Evolutionary conservation across 176 grass and related monocot species (phyloP).

Genomic region (Elaeis guineensis): DNA sequence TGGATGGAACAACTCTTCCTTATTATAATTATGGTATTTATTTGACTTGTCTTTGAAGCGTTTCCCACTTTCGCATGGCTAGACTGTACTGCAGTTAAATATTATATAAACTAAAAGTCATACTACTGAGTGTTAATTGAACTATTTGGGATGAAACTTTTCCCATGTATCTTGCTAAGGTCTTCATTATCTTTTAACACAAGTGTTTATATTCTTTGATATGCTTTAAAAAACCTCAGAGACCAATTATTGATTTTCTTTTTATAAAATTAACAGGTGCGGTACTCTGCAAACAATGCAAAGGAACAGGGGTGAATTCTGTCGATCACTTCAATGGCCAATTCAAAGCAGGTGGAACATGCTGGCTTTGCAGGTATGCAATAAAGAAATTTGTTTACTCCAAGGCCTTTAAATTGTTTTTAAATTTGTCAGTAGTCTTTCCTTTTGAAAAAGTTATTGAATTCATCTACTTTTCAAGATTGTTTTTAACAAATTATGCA

Average conservation of each 20-base stretch:
- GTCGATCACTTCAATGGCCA: constrained; percentile 78
- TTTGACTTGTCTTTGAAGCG: too few species aligned
- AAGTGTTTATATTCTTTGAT: not conserved
- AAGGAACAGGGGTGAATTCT: constrained; percentile 67
- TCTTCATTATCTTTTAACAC: not conserved
- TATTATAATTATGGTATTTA: too few species aligned
- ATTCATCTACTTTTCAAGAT: too few species aligned
- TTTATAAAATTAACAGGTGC: constrained; percentile 44
- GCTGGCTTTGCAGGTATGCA: constrained; percentile 95
- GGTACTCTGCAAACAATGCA: constrained; percentile 51
- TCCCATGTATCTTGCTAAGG: too few species aligned
- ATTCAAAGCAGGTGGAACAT: constrained; percentile 79
- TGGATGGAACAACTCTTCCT: too few species aligned
- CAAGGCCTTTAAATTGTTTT: not conserved
- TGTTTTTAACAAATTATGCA: not conserved
- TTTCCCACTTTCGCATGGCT: too few species aligned
- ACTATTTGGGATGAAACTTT: too few species aligned
- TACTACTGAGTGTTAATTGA: too few species aligned
- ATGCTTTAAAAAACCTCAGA: not conserved
- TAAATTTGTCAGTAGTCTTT: too few species aligned
- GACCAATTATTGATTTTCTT: not conserved
- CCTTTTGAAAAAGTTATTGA: too few species aligned
- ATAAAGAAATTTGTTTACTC: not conserved
- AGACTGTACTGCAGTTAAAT: too few species aligned
- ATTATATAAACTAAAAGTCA: too few species aligned